phyloP scores from a whole-genome alignment of 192 early-diverging fungal genomes.

The Phlyctochytrium planicorne region DNA sequence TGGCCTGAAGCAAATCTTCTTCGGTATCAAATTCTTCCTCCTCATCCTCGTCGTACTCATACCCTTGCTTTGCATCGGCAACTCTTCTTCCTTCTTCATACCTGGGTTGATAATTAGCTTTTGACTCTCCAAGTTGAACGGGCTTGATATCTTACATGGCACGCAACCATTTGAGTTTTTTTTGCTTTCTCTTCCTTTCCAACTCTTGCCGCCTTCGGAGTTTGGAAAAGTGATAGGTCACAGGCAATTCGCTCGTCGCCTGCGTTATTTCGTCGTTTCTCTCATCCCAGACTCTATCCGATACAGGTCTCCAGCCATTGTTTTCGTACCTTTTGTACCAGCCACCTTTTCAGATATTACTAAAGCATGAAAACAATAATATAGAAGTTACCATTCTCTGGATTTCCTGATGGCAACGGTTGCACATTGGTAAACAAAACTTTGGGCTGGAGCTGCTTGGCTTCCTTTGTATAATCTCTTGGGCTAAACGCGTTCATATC shows the following conservation, averaged over 20 bases:
- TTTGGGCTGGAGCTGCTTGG: slow-evolving; percentile 40
- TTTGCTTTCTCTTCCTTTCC: slow-evolving; percentile 28
- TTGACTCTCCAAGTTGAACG: too few relatives aligned
- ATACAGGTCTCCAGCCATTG: slow-evolving; percentile 61
- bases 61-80: slow-evolving; percentile 3
- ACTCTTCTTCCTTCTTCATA: slow-evolving; percentile 27
- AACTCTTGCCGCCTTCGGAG: slow-evolving; percentile 46
- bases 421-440: slow-evolving; percentile 51
- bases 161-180: slow-evolving; percentile 54
- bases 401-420: too few relatives aligned
- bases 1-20: slow-evolving; percentile 22
- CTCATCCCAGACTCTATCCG: slow-evolving; percentile 36
- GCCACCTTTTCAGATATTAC: slow-evolving; percentile 32
- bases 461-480: slow-evolving; percentile 51
- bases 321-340: slow-evolving; percentile 61
- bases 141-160: slow-evolving; percentile 49
- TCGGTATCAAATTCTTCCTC: slow-evolving; percentile 11
- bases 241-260: slow-evolving; percentile 15
- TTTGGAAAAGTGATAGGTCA: slow-evolving; percentile 49
- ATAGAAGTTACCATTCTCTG: too few relatives aligned
- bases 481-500: slow-evolving; percentile 64
- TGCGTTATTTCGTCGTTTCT: slow-evolving; percentile 13
- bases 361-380: too few relatives aligned
- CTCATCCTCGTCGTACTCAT: neutral
- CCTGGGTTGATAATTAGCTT: slow-evolving; percentile 11